Conservation (phyloP, 2,329 filamentous ascomycete species). For the Fusarium scirpi region DNA sequence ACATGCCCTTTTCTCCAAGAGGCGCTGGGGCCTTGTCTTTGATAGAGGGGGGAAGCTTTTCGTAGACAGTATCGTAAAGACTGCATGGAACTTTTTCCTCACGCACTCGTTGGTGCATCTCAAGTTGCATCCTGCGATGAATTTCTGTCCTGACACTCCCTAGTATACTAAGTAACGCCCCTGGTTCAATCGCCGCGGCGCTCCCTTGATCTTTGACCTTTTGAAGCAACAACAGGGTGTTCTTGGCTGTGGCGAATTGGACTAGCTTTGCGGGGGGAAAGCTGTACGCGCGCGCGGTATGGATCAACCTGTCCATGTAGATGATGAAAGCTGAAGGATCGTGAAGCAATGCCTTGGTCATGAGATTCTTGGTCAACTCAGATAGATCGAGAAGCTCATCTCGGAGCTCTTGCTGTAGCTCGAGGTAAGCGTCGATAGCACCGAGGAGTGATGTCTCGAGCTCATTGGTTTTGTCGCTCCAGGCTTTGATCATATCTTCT, state of each 20-base stretch:
- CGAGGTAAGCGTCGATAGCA: background rate
- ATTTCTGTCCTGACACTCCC: background rate
- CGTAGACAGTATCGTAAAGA: background rate
- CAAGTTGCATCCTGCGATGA: background rate
- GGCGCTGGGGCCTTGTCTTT: background rate
- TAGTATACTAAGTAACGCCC: background rate
- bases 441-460: background rate
- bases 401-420: background rate
- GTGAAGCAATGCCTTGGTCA: background rate
- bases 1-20: background rate
- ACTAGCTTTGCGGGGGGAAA: background rate
- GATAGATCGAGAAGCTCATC: background rate
- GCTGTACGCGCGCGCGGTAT: background rate
- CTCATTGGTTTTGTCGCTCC: background rate
- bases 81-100: background rate
- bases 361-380: background rate
- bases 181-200: background rate
- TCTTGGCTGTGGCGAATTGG: background rate
- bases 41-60: background rate
- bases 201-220: background rate
- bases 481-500: background rate
- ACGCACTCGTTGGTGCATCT: constrained; percentile 5
- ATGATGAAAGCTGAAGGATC: background rate
- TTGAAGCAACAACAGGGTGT: background rate
- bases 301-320: background rate